phyloP scores from a whole-genome alignment of 148 eudicot genomes.

The Spergularia bocconei region DNA sequence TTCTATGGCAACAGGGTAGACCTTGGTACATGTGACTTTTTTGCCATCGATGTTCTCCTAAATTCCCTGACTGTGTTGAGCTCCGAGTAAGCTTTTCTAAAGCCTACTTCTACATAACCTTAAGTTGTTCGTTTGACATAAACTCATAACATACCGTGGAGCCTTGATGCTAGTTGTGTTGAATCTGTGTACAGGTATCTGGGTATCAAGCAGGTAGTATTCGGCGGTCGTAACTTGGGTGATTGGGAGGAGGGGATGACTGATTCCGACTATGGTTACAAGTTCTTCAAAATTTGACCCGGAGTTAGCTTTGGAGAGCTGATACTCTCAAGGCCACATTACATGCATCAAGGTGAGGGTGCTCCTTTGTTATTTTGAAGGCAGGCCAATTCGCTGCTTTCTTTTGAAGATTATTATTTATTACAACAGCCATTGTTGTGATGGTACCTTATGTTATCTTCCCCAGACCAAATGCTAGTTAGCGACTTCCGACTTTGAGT shows the following conservation, averaged over 20 bases:
- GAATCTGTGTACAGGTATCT: constrained; percentile 49
- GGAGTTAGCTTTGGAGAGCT: not conserved
- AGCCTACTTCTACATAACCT: not conserved
- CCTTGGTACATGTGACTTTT: constrained; percentile 86
- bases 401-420: too few relatives aligned
- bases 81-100: constrained; percentile 66
- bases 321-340: not conserved
- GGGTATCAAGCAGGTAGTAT: constrained; percentile 90
- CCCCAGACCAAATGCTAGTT: too few relatives aligned
- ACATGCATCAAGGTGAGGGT: constrained; percentile 12
- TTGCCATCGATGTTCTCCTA: constrained; percentile 83
- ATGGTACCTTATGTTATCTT: too few relatives aligned
- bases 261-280: constrained; percentile 68
- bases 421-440: too few relatives aligned
- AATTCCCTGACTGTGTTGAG: constrained; percentile 88
- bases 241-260: constrained; percentile 99
- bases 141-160: not conserved
- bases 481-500: too few relatives aligned
- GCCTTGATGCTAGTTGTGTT: not conserved
- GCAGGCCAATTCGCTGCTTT: too few relatives aligned
- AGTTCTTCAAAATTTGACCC: constrained; percentile 62
- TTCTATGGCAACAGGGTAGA: constrained; percentile 68
- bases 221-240: constrained; percentile 79
- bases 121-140: not conserved
- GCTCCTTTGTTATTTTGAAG: not conserved